Evolutionary conservation across 2,329 filamentous ascomycete species (phyloP), one percentile per base, ranked within the genome.

Genomic region (Cordyceps farinosa): DNA sequence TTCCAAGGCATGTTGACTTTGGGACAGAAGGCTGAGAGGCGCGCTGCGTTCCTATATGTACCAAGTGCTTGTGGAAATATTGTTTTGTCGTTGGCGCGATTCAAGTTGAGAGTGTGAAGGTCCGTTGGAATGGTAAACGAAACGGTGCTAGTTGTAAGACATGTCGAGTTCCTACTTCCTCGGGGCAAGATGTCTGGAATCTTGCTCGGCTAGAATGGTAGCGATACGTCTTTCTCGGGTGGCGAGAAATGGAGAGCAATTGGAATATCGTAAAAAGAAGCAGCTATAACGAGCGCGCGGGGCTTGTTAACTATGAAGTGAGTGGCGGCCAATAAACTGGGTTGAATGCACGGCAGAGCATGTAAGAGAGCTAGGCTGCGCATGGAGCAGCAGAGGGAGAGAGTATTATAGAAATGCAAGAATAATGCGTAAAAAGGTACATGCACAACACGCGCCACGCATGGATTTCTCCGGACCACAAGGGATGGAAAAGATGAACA

Each of bases 271-370:
- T 7, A 32, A 44, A 55, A 50, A 58, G 29, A 51, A 34, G 42
- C 32, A 40, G 7, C 36, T 60, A 22, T 52, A 60, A 52, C 48
- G 48, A 38, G 47, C 38, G 48, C 47, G 44, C 36, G 47, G 57
- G 44, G 56, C 11, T 29, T 30, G 34, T 9, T 15, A 38, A 34
- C 11, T 59, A 11, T 52, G 5, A 47, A 61, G 36, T 38, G 38
- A 61, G 58, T 54, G 58, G 50, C 58, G 58, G 58, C 58, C 58
- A 61, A 61, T 61, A n/a, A 47, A 53, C 30, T 61, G 58, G 58
- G 50, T 44, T 47, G 40, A 40, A 54, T 54, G 58, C 48, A 38
- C 44, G 48, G 38, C 40, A 44, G 22, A 52, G 57, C 50, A 51
- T 61, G 9, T 9, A 47, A 34, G 40, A 54, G 30, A 51, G 22